These are phyloP conservation scores for Xylaria flabelliformis DNA, from an alignment of 495 filamentous ascomycete genomes.

Conservation along the genomic window DNA sequence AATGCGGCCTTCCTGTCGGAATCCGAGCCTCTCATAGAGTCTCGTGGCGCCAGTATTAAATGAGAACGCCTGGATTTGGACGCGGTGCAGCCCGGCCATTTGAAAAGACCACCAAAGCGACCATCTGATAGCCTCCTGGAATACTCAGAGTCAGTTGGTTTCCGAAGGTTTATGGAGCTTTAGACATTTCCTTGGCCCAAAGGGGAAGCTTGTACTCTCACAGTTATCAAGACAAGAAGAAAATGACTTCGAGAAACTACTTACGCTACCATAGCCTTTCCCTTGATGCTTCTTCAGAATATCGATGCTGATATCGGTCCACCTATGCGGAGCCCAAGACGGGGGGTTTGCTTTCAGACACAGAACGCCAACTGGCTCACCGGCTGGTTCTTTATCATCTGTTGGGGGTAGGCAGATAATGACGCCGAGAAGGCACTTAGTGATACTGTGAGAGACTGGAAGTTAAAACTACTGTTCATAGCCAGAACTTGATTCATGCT, in stretches of 20 bases:
- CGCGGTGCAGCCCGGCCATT: conserved; percentile 53
- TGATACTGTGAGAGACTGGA: conserved; percentile 2
- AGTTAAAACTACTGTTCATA: background rate
- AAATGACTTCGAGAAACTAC: too few relatives aligned
- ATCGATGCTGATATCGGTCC: conserved; percentile 50
- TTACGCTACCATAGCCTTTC: conserved; percentile 54
- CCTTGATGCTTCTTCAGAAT: conserved; percentile 48
- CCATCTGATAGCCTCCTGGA: conserved; percentile 58
- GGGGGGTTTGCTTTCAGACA: conserved; percentile 32
- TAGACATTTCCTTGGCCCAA: too few relatives aligned
- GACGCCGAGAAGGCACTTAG: conserved; percentile 46
- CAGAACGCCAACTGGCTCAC: conserved; percentile 34
- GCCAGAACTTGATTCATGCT: background rate
- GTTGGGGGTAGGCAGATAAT: conserved; percentile 47
- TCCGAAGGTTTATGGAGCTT: too few relatives aligned
- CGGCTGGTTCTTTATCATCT: background rate
- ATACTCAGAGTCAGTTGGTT: too few relatives aligned
- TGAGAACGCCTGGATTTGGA: conserved; percentile 48
- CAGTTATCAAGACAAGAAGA: too few relatives aligned
- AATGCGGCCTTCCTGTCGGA: conserved; percentile 55
- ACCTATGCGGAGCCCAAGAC: conserved; percentile 47
- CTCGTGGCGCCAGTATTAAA: conserved; percentile 52
- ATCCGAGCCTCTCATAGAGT: conserved; percentile 57
- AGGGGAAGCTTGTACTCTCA: too few relatives aligned
- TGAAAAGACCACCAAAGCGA: conserved; percentile 56